Conservation (phyloP, 768 basidiomycete genomes). For the Tricholoma sp. region DNA sequence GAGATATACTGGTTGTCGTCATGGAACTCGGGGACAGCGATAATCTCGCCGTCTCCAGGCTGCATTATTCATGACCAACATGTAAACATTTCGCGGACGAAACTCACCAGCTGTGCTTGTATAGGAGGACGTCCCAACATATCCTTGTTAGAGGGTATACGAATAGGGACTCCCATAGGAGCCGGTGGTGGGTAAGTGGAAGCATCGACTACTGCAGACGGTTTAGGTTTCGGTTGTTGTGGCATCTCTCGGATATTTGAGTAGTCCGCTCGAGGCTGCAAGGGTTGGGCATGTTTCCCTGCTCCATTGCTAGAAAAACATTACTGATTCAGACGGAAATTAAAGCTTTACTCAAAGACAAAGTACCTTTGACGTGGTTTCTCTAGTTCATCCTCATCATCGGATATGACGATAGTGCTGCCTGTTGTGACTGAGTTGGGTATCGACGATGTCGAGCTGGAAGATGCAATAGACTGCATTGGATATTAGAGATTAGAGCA, state of each 20-base stretch:
- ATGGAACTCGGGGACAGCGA: slow-evolving; percentile 24
- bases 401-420: slow-evolving; percentile 30
- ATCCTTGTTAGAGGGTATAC: slow-evolving; percentile 31
- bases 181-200: slow-evolving; percentile 10
- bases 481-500: background rate
- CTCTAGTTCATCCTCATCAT: slow-evolving; percentile 26
- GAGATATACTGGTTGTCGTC: slow-evolving; percentile 29
- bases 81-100: background rate
- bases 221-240: slow-evolving; percentile 5
- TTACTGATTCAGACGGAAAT: background rate
- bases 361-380: slow-evolving; percentile 5
- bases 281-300: slow-evolving; percentile 1
- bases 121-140: slow-evolving; percentile 11
- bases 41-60: slow-evolving; percentile 25
- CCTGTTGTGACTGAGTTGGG: slow-evolving; percentile 10
- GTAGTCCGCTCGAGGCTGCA: slow-evolving; percentile 6
- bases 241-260: slow-evolving; percentile 8
- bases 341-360: background rate
- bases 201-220: background rate
- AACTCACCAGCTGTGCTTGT: slow-evolving; percentile 1
- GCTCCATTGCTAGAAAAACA: background rate
- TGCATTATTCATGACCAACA: background rate
- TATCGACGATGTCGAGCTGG: slow-evolving; percentile 18
- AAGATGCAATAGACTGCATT: slow-evolving; percentile 24
- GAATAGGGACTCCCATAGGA: slow-evolving; percentile 23